These are phyloP conservation scores for Pogostemon cablin DNA, from an alignment of 257 asterid genomes.

Conservation along the genomic window DNA sequence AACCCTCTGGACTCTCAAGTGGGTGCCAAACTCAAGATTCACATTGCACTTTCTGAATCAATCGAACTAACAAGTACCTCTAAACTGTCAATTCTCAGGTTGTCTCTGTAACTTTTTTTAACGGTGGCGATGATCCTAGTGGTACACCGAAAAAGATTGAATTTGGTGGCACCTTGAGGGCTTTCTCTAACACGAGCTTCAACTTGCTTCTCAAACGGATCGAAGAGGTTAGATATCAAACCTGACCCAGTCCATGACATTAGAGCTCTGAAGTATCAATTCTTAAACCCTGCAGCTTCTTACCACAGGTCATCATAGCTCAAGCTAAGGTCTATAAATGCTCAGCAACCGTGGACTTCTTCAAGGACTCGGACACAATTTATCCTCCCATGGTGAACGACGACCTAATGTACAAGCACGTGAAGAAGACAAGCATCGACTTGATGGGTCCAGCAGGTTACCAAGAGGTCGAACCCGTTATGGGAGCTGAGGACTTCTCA, in stretches of 20 bases:
- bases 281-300: background rate
- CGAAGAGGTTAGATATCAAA: slow-evolving; percentile 60
- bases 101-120: slow-evolving; percentile 78
- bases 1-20: slow-evolving; percentile 94
- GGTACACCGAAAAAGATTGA: slow-evolving; percentile 45
- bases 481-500: slow-evolving; percentile 95
- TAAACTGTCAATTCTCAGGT: slow-evolving; percentile 44
- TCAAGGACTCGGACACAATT: slow-evolving; percentile 56
- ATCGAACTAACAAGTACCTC: background rate
- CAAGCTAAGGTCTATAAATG: slow-evolving; percentile 80
- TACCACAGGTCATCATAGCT: slow-evolving; percentile 64
- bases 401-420: slow-evolving; percentile 62
- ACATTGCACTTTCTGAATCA: background rate
- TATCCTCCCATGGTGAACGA: slow-evolving; percentile 87
- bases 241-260: background rate
- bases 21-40: background rate
- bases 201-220: slow-evolving; percentile 66
- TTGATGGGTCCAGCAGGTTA: slow-evolving; percentile 55
- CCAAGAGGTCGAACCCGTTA: slow-evolving; percentile 62
- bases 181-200: slow-evolving; percentile 71
- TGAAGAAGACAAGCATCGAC: slow-evolving; percentile 48
- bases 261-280: too few relatives aligned
- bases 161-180: slow-evolving; percentile 84
- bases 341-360: slow-evolving; percentile 80
- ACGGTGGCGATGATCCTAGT: slow-evolving; percentile 55